Conservation (phyloP, 116 monocot genomes). For the Zostera marina region DNA sequence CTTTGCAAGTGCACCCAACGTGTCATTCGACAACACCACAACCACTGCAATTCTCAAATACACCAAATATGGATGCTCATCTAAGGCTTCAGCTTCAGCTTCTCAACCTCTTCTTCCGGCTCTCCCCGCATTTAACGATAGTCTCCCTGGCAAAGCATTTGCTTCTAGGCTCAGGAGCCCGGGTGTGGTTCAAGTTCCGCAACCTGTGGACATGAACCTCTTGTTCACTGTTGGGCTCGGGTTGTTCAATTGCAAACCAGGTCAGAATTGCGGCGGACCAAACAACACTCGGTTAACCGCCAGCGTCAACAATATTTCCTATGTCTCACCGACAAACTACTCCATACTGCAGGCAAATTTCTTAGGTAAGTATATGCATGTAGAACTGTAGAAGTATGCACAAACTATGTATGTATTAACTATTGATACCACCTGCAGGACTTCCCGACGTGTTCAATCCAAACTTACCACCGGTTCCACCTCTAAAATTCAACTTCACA, state of each 20-base stretch:
- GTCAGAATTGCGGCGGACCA: constrained; percentile 28
- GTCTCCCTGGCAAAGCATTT: constrained; percentile 22
- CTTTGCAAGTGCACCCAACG: constrained; percentile 32
- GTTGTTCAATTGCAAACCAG: constrained; percentile 24
- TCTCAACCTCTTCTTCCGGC: constrained; percentile 11
- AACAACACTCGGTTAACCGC: constrained; percentile 36
- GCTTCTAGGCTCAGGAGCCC: constrained; percentile 14
- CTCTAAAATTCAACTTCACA: constrained; percentile 10
- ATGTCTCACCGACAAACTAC: constrained; percentile 22
- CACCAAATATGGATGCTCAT: constrained; percentile 2
- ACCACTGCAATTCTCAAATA: constrained; percentile 66
- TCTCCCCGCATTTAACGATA: constrained; percentile 54
- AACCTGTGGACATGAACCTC: constrained; percentile 32
- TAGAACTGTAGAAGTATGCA: no score
- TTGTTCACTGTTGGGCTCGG: constrained; percentile 57
- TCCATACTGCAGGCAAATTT: constrained; percentile 18
- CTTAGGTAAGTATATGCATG: neutral
- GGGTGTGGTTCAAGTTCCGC: constrained; percentile 17
- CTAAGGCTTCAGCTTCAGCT: constrained; percentile 1
- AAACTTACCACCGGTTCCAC: constrained; percentile 10
- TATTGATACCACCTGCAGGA: no score
- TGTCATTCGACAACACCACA: constrained; percentile 77
- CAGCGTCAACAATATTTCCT: constrained; percentile 74
- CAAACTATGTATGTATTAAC: no score
- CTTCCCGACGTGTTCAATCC: constrained; percentile 2